A percentile compares a stretch with the other conserved stretches of the same genome.
phyloP scores from a whole-genome alignment of 106 monocot species.

The Chionographis japonica region DNA sequence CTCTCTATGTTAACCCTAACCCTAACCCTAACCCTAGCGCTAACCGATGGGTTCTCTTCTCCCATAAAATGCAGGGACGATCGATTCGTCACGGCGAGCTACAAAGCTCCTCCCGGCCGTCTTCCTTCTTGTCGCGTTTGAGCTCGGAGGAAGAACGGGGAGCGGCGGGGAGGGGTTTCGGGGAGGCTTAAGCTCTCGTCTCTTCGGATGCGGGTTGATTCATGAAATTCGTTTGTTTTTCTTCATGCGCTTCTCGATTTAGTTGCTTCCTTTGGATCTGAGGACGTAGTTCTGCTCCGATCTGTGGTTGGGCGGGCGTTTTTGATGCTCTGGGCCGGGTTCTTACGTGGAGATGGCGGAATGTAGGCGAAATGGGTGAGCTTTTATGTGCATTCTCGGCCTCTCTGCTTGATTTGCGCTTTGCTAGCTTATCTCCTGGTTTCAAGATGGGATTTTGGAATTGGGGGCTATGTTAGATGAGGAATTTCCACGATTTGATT shows the following conservation, averaged over 20 bases:
- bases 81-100: background rate
- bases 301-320: background rate
- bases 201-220: too few species aligned
- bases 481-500: too few species aligned
- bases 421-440: background rate
- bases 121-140: too few species aligned
- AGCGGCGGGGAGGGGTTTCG: too few species aligned
- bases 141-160: too few species aligned
- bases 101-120: too few species aligned
- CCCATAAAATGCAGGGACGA: too few species aligned
- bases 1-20: slow-evolving; percentile 19
- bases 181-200: too few species aligned
- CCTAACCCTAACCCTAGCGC: background rate
- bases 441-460: too few species aligned
- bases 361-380: slow-evolving; percentile 14
- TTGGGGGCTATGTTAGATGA: too few species aligned
- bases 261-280: background rate
- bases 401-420: background rate
- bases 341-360: background rate
- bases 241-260: too few species aligned
- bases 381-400: background rate
- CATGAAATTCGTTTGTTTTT: too few species aligned
- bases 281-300: background rate
- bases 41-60: background rate
- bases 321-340: background rate